Evolutionary conservation across 2,329 filamentous ascomycete species (phyloP).

Genomic region (Claviceps sp.): DNA sequence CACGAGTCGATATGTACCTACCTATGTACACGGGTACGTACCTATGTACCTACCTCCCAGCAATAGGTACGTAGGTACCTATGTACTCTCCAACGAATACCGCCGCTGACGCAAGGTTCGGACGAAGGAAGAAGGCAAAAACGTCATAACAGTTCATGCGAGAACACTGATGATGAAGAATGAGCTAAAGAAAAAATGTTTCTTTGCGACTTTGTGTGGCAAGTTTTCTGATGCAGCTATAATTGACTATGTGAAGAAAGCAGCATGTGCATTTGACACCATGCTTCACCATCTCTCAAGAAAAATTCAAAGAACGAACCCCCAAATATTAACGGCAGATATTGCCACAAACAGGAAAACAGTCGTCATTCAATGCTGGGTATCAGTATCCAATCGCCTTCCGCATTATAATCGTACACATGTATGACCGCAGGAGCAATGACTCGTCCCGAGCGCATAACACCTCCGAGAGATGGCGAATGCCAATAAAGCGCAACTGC

Average conservation of each 20-base stretch:
- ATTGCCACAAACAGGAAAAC: background rate
- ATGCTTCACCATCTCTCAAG: too few relatives aligned
- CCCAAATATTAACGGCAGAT: background rate
- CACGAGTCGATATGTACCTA: too few relatives aligned
- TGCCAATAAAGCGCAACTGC: background rate
- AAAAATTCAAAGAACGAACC: too few relatives aligned
- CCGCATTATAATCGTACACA: background rate
- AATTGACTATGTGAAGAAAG: background rate
- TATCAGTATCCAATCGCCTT: background rate
- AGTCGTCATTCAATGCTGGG: background rate
- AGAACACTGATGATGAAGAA: background rate
- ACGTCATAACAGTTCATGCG: too few relatives aligned
- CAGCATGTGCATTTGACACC: too few relatives aligned
- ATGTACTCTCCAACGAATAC: too few relatives aligned
- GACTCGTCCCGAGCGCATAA: background rate
- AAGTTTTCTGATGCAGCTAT: background rate
- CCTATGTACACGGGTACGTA: too few relatives aligned
- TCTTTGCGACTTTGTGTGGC: too few relatives aligned
- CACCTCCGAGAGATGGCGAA: background rate
- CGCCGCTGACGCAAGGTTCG: too few relatives aligned
- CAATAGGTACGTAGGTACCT: too few relatives aligned
- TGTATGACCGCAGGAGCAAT: background rate
- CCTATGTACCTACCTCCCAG: too few relatives aligned
- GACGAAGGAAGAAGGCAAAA: too few relatives aligned
- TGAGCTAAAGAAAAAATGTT: background rate